Evolutionary conservation across 257 asterid genomes (phyloP).

Genomic region (Thymus quinquecostatus): DNA sequence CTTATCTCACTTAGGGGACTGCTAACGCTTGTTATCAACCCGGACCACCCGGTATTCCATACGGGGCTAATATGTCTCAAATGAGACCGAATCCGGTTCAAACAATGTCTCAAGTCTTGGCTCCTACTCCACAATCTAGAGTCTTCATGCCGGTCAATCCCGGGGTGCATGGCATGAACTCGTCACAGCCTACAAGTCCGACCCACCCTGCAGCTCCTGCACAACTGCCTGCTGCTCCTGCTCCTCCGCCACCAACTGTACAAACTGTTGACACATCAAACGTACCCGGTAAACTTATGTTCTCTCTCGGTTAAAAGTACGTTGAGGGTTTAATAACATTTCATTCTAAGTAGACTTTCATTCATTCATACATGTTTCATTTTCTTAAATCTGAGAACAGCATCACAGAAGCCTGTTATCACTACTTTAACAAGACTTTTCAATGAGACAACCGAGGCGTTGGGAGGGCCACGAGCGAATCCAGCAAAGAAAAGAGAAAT

Average conservation of each 20-base stretch:
- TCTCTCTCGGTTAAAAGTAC: neutral
- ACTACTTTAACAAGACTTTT: constrained; percentile 78
- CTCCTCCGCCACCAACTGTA: constrained; percentile 87
- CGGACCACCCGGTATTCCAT: constrained; percentile 58
- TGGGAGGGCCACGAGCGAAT: constrained; percentile 85
- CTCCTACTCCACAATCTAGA: constrained; percentile 58
- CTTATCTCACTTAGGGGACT: constrained; percentile 48
- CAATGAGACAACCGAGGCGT: constrained; percentile 75
- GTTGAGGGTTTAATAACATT: too few species aligned
- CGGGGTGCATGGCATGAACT: constrained; percentile 62
- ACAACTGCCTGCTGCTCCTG: constrained; percentile 65
- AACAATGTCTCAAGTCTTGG: constrained; percentile 56
- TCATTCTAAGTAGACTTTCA: neutral
- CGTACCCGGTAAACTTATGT: constrained; percentile 69
- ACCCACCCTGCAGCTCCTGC: constrained; percentile 57
- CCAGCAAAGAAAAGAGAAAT: constrained; percentile 89
- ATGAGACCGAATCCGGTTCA: constrained; percentile 59
- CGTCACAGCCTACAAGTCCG: constrained; percentile 71
- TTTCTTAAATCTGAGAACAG: constrained; percentile 45
- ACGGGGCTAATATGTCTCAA: constrained; percentile 52
- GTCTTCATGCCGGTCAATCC: constrained; percentile 67
- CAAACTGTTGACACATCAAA: constrained; percentile 95
- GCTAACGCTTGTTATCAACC: constrained; percentile 58
- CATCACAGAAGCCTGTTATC: constrained; percentile 76
- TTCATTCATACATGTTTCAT: neutral